Evolutionary conservation across 208 protist genomes (phyloP).

Genomic region (Wallacemonas sp.): DNA sequence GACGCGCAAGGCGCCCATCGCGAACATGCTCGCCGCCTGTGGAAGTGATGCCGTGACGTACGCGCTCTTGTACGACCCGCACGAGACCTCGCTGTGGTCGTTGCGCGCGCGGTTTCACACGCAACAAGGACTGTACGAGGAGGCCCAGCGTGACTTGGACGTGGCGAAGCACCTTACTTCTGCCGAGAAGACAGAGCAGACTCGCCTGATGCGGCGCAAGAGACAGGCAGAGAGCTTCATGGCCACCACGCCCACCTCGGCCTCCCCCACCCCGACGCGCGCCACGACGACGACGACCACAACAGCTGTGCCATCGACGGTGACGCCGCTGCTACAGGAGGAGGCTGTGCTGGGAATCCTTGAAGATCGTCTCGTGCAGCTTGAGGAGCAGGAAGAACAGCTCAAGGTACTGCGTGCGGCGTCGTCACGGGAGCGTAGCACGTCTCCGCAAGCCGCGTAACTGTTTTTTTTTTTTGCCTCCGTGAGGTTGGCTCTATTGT

Average conservation of each 20-base stretch:
- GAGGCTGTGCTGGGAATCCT: not conserved
- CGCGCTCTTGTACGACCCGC: slow-evolving; percentile 21
- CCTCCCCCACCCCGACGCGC: too few relatives aligned
- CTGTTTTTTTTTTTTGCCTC: too few relatives aligned
- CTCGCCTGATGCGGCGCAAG: not conserved
- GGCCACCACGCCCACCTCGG: not conserved
- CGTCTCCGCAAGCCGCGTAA: not conserved
- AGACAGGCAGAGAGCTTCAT: not conserved
- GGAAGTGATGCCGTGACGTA: slow-evolving; percentile 17
- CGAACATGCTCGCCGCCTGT: slow-evolving; percentile 11
- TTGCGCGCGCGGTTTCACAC: slow-evolving; percentile 13
- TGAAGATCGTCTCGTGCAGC: slow-evolving; percentile 5
- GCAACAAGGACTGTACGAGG: not conserved
- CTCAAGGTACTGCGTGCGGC: slow-evolving; percentile 11
- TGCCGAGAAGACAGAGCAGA: slow-evolving; percentile 12
- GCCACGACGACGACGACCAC: not conserved
- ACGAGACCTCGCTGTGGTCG: slow-evolving; percentile 18
- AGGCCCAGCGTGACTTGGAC: slow-evolving; percentile 20
- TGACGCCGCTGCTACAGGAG: not conserved
- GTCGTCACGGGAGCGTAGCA: not conserved
- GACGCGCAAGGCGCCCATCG: slow-evolving; percentile 8
- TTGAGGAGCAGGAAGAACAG: slow-evolving; percentile 10
- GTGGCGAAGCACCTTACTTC: slow-evolving; percentile 15
- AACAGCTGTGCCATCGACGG: not conserved
- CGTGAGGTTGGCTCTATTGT: too few relatives aligned